Evolutionary conservation across 106 monocot genomes (phyloP).

Genomic region (Amphibolis antarctica): DNA sequence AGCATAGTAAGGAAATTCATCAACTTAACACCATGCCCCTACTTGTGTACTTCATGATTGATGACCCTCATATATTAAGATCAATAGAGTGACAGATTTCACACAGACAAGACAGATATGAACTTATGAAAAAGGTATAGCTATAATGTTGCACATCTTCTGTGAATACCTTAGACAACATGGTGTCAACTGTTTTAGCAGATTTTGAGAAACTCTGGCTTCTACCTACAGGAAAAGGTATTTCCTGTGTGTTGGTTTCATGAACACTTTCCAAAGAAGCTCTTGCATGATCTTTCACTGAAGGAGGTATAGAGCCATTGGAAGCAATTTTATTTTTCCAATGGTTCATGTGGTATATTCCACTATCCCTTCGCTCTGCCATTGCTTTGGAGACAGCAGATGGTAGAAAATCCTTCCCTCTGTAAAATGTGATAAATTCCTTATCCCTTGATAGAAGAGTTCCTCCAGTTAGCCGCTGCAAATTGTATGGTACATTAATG

Average conservation of each 20-base stretch:
- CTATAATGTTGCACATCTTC: neutral
- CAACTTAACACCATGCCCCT: neutral
- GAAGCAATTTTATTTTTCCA: conserved; percentile 7
- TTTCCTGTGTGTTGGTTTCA: conserved; percentile 8
- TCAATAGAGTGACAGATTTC: too few species aligned
- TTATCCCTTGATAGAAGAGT: conserved; percentile 77
- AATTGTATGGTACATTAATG: neutral
- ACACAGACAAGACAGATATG: too few species aligned
- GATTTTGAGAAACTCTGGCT: conserved; percentile 10
- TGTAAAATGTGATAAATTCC: conserved; percentile 77
- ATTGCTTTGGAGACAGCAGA: conserved; percentile 69
- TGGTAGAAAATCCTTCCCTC: conserved; percentile 98
- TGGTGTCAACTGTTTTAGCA: conserved; percentile 31
- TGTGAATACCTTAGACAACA: conserved; percentile 32
- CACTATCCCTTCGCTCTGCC: conserved; percentile 65
- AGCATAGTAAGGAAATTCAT: neutral
- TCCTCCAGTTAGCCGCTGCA: conserved; percentile 87
- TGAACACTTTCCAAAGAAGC: conserved; percentile 10
- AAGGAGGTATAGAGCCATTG: neutral
- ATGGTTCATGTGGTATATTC: conserved; percentile 17
- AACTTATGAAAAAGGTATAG: neutral
- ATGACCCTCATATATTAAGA: too few species aligned
- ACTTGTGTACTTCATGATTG: neutral
- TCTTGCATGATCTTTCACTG: neutral
- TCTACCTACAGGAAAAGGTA: conserved; percentile 2